phyloP scores from a whole-genome alignment of 306 rosid genomes.

The Quercus gilva region DNA sequence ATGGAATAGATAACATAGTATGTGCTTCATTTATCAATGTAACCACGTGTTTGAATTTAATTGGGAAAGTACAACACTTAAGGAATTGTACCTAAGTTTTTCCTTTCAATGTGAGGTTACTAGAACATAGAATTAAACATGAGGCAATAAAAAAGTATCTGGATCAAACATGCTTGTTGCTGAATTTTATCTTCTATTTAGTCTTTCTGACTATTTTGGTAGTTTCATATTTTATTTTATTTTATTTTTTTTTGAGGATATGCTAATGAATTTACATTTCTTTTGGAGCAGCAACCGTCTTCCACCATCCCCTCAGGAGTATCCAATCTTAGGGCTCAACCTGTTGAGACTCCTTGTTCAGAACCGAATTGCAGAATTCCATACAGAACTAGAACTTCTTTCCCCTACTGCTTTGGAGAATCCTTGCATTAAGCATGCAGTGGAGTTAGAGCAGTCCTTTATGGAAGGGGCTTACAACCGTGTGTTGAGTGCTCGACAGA shows the following conservation, averaged over 20 bases:
- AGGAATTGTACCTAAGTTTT: background rate
- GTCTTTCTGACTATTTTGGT: background rate
- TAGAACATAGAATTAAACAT: background rate
- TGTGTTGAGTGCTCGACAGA: conserved; percentile 89
- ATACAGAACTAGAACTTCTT: conserved; percentile 90
- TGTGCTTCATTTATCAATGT: too few species aligned
- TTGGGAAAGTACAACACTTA: too few species aligned
- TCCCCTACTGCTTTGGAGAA: conserved; percentile 82
- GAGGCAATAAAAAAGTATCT: background rate
- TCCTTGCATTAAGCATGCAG: conserved; percentile 91
- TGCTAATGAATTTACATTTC: conserved; percentile 11
- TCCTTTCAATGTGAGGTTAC: background rate
- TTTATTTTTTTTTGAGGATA: background rate
- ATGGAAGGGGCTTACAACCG: conserved; percentile 99
- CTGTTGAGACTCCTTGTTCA: conserved; percentile 93
- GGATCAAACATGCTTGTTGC: background rate
- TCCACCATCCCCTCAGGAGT: conserved; percentile 81
- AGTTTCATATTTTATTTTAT: background rate
- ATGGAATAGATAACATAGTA: too few species aligned
- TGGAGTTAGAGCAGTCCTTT: conserved; percentile 97
- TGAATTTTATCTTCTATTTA: background rate
- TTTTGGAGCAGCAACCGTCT: conserved; percentile 61
- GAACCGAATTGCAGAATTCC: conserved; percentile 97
- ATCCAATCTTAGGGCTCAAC: conserved; percentile 95
- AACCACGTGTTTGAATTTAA: too few species aligned